Conservation (phyloP, 2,329 filamentous ascomycete species). For the Talaromyces sp. region DNA sequence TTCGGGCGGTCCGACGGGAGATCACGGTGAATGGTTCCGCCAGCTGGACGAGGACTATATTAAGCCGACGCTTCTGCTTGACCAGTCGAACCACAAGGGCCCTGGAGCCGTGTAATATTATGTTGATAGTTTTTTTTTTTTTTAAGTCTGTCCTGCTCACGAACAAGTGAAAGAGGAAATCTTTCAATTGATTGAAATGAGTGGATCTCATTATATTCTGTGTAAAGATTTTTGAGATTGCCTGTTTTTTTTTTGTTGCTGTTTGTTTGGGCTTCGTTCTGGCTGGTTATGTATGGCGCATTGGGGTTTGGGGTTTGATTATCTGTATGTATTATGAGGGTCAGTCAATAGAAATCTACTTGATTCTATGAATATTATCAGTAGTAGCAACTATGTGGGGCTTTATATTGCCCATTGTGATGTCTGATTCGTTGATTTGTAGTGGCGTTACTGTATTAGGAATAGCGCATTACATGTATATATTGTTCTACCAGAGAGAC, state of each 20-base stretch:
- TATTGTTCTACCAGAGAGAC: too few relatives aligned
- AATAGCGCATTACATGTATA: background rate
- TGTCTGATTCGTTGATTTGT: background rate
- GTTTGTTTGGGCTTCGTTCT: background rate
- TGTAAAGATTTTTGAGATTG: background rate
- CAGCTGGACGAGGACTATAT: constrained; percentile 95
- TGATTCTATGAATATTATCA: background rate
- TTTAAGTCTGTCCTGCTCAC: background rate
- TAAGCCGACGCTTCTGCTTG: constrained; percentile 82
- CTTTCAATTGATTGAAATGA: background rate
- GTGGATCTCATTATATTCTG: background rate
- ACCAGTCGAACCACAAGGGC: constrained; percentile 52
- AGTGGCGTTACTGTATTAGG: background rate
- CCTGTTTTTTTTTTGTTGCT: background rate
- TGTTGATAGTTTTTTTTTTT: background rate
- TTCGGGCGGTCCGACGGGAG: constrained; percentile 65
- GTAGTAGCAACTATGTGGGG: background rate
- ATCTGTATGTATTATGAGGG: background rate
- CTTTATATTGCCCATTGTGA: too few relatives aligned
- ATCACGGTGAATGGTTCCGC: constrained; percentile 83
- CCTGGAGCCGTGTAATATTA: constrained; percentile 17
- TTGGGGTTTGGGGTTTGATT: background rate
- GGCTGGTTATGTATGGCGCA: background rate
- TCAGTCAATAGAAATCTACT: background rate
- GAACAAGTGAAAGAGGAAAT: background rate